A percentile compares a stretch with the other conserved stretches of the same genome.
These are phyloP conservation scores for Vanderwaltozyma tropicalis DNA, from an alignment of 805 yeast species.

Conservation along the genomic window DNA sequence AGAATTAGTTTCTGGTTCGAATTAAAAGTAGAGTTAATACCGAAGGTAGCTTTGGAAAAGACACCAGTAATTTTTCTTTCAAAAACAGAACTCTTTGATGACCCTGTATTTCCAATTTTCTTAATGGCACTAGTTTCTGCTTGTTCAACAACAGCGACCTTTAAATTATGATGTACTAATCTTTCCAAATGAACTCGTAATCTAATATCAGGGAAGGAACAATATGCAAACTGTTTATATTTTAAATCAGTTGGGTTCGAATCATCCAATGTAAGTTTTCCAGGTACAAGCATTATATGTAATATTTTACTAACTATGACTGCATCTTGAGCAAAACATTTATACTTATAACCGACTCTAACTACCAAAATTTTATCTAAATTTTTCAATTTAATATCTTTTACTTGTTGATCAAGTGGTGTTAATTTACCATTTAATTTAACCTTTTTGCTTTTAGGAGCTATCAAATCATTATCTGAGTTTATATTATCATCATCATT, in stretches of 20 bases:
- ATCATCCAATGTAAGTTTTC: slow-evolving; percentile 45
- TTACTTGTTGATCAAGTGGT: slow-evolving; percentile 72
- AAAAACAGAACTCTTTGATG: slow-evolving; percentile 45
- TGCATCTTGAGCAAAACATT: slow-evolving; percentile 82
- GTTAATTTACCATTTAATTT: slow-evolving; percentile 33
- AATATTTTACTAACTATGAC: slow-evolving; percentile 51
- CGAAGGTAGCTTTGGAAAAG: slow-evolving; percentile 75
- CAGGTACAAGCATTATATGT: slow-evolving; percentile 64
- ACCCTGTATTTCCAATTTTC: slow-evolving; percentile 22
- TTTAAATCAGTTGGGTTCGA: slow-evolving; percentile 39
- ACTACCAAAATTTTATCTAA: slow-evolving; percentile 64
- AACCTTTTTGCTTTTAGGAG: slow-evolving; percentile 1
- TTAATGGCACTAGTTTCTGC: slow-evolving; percentile 72
- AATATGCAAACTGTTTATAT: slow-evolving; percentile 61
- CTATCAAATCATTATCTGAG: background rate
- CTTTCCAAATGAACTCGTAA: slow-evolving; percentile 69
- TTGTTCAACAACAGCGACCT: slow-evolving; percentile 83
- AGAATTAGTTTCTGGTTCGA: slow-evolving; percentile 31
- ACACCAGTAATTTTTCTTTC: slow-evolving; percentile 58
- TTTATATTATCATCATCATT: slow-evolving; percentile 2
- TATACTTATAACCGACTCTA: slow-evolving; percentile 88
- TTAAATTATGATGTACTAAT: slow-evolving; percentile 58
- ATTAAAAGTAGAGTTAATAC: slow-evolving; percentile 35
- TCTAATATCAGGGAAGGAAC: slow-evolving; percentile 73
- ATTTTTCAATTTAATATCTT: slow-evolving; percentile 50